Evolutionary conservation across 345 rosid species (phyloP).

Genomic region (Camelina sativa): DNA sequence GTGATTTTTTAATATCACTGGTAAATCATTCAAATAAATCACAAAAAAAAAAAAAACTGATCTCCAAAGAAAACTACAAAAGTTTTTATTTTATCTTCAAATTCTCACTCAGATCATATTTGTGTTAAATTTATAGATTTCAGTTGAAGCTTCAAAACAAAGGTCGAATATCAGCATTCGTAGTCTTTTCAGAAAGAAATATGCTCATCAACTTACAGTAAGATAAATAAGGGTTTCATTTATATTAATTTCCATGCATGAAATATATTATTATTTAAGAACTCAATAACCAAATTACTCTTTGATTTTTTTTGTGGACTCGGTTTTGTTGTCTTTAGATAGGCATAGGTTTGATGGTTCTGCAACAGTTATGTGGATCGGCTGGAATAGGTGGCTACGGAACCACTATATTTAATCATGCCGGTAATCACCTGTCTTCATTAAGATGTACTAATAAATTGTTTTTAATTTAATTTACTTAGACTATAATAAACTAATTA

Average conservation of each 20-base stretch:
- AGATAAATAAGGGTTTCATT: conserved; percentile 23
- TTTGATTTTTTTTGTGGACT: not conserved
- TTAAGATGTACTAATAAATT: not conserved
- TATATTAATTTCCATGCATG: not conserved
- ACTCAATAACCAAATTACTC: not conserved
- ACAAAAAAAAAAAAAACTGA: not conserved
- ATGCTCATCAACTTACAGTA: conserved; percentile 59
- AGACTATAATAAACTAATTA: not conserved
- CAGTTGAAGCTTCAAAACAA: conserved; percentile 44
- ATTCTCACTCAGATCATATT: not conserved
- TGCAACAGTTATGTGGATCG: conserved; percentile 35
- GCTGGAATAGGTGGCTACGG: conserved; percentile 32
- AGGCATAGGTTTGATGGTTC: conserved; percentile 43
- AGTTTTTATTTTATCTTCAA: not conserved
- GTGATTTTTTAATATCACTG: too few species aligned
- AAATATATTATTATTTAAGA: too few species aligned
- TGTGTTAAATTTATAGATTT: conserved; percentile 45
- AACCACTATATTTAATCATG: conserved; percentile 35
- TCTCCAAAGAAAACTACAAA: not conserved
- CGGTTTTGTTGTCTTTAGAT: conserved; percentile 23
- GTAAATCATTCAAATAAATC: not conserved
- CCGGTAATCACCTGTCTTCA: conserved; percentile 10
- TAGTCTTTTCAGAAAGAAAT: conserved; percentile 60
- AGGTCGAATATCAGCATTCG: conserved; percentile 35
- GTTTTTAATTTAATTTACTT: not conserved